These are phyloP conservation scores for Aureobasidium namibiae DNA, from an alignment of 2,329 filamentous ascomycete species.

Conservation along the genomic window DNA sequence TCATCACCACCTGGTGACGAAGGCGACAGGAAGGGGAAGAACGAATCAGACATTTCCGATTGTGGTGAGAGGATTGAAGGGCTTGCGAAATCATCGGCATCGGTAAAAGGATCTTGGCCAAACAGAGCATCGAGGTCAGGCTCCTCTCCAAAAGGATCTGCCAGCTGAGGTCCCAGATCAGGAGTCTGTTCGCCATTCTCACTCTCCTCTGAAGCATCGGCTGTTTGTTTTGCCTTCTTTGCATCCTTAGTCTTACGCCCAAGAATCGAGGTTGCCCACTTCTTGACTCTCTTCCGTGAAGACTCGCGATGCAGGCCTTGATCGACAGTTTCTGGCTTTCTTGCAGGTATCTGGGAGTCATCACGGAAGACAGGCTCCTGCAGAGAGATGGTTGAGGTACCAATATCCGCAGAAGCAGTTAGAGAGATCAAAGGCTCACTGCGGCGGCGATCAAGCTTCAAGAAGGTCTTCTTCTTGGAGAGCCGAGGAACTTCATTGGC, in stretches of 20 bases:
- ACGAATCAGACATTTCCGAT: slow-evolving; percentile 27
- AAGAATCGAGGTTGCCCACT: slow-evolving; percentile 48
- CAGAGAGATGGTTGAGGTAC: slow-evolving; percentile 24
- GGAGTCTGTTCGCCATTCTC: neutral
- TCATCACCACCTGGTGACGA: slow-evolving; percentile 60
- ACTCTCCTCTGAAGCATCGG: neutral
- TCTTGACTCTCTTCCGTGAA: slow-evolving; percentile 59
- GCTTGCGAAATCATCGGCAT: slow-evolving; percentile 7
- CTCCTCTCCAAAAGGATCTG: neutral
- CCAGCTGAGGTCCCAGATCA: neutral
- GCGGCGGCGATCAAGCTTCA: slow-evolving; percentile 47
- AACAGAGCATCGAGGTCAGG: slow-evolving; percentile 16
- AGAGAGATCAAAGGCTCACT: slow-evolving; percentile 30
- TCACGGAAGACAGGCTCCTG: slow-evolving; percentile 20
- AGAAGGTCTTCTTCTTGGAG: slow-evolving; percentile 53
- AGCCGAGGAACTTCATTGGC: neutral
- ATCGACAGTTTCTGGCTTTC: slow-evolving; percentile 1
- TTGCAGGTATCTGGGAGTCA: slow-evolving; percentile 6
- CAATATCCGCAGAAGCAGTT: slow-evolving; percentile 19
- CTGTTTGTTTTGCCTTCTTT: slow-evolving; percentile 8
- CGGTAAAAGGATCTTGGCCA: slow-evolving; percentile 13
- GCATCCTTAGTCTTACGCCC: slow-evolving; percentile 15
- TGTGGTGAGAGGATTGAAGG: slow-evolving; percentile 4
- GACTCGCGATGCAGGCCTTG: slow-evolving; percentile 17
- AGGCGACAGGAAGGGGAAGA: neutral